phyloP scores from a whole-genome alignment of 2,329 filamentous ascomycete species.

The Colletotrichum horii region DNA sequence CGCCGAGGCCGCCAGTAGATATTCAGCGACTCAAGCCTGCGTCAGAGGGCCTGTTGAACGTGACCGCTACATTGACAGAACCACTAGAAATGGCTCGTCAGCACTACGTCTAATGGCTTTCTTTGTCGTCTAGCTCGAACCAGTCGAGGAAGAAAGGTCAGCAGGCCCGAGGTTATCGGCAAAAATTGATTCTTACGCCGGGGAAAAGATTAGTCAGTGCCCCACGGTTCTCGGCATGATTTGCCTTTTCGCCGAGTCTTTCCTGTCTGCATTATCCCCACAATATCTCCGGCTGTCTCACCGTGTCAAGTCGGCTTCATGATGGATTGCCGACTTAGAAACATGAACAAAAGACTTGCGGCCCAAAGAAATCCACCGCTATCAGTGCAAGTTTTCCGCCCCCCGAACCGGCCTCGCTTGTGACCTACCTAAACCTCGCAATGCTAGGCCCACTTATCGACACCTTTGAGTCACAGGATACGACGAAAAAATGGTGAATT shows the following conservation, averaged over 20 bases:
- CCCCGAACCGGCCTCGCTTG: not conserved
- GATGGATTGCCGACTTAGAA: not conserved
- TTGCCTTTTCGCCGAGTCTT: not conserved
- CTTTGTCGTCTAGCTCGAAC: not conserved
- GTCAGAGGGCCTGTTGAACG: no score
- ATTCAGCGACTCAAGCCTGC: not conserved
- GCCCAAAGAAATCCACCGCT: not conserved
- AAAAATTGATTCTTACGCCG: not conserved
- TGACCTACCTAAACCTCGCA: not conserved
- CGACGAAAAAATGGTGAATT: not conserved
- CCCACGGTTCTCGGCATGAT: not conserved
- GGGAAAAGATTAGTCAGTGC: not conserved
- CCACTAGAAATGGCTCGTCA: not conserved
- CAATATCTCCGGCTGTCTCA: not conserved
- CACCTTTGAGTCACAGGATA: constrained; percentile 7
- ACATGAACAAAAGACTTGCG: not conserved
- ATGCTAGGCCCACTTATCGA: not conserved
- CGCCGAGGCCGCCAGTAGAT: not conserved
- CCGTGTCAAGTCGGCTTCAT: not conserved
- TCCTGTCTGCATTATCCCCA: not conserved
- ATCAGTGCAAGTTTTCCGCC: not conserved
- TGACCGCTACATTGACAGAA: not conserved
- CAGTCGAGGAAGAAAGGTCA: not conserved
- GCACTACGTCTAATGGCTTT: not conserved
- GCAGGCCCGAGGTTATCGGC: not conserved